Evolutionary conservation across 495 filamentous ascomycete species (phyloP).

Genomic region (Xylaria intraflava): DNA sequence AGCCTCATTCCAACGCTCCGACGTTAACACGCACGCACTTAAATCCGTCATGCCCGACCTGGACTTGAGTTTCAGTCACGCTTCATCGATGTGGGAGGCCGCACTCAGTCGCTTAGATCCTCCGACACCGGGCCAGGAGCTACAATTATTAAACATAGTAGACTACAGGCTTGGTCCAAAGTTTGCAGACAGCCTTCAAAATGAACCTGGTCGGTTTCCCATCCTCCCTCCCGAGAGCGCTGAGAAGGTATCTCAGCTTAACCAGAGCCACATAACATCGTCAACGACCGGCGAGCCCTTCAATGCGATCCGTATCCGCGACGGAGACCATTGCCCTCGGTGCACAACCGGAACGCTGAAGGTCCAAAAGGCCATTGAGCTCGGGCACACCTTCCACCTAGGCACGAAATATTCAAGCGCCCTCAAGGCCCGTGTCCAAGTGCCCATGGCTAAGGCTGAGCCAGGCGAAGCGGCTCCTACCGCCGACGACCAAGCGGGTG

Average conservation of each 20-base stretch:
- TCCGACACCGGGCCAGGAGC: constrained; percentile 3
- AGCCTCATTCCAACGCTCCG: constrained; percentile 27
- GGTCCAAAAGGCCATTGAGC: constrained; percentile 69
- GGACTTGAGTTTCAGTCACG: constrained; percentile 62
- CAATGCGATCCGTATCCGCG: constrained; percentile 56
- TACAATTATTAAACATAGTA: constrained; percentile 45
- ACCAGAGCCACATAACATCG: constrained; percentile 14
- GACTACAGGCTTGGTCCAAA: constrained; percentile 40
- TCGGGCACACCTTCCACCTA: constrained; percentile 93
- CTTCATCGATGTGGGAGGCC: constrained; percentile 49
- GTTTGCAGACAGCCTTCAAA: constrained; percentile 21
- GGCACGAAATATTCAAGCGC: constrained; percentile 81
- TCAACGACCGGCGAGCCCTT: constrained; percentile 25
- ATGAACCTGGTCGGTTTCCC: constrained; percentile 21
- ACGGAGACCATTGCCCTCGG: constrained; percentile 65
- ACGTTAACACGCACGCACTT: constrained; percentile 65
- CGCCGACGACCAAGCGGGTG: constrained; percentile 2
- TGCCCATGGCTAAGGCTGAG: constrained; percentile 11
- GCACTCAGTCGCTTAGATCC: constrained; percentile 5
- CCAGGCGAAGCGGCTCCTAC: constrained; percentile 6
- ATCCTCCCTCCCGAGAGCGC: constrained; percentile 17
- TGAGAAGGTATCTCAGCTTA: neutral
- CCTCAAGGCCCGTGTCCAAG: constrained; percentile 45
- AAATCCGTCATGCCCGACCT: constrained; percentile 67
- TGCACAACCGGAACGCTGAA: constrained; percentile 60